Evolutionary conservation across 129 eudicot species (phyloP), one percentile per base, ranked within the genome.

Genomic region (Saposhnikovia divaricata): DNA sequence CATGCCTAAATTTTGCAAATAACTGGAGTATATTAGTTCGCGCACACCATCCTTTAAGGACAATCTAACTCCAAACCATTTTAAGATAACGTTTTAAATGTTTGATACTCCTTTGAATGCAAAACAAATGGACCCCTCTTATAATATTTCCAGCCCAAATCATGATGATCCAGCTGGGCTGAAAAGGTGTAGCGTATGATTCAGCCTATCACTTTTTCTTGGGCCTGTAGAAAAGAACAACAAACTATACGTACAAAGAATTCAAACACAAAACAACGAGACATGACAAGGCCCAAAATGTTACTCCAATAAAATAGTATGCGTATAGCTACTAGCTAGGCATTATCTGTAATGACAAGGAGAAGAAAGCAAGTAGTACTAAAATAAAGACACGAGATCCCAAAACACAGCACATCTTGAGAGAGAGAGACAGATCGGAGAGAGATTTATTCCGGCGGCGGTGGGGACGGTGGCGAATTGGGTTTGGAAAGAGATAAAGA

Each of bases 361-460:
- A 61, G 69, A 61, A n/a, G 34, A 61, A 25, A 61, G 69, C 12
- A n/a, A 59, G 15, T 61, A 47, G 3, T 61, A 61, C 4, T n/a
- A 59, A 59, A 59, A 59, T 59, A 59, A 59, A 61, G 37, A 25
- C 69, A 25, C 69, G 69, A 61, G 69, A 61, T 61, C 69, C 69
- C 69, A 25, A 48, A 61, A 61, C 69, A 61, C 34, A 61, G 69
- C 69, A 61, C 69, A 61, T 61, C 69, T 61, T 2, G 34, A n/a
- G 69, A 23, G 31, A 23, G 63, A 19, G 63, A 51, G 51, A 61
- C 37, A 61, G 16, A 61, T n/a, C 16, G 69, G 31, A 25, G 69
- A 61, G 12, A 15, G 21, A 51, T 4, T 55, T 8, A 61, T 61
- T 61, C 69, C 15, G 69, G 69, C 69, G 69, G 66, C 66, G 66